phyloP scores from a whole-genome alignment of 2,329 filamentous ascomycete genomes.

The Albophoma yamanashiensis region DNA sequence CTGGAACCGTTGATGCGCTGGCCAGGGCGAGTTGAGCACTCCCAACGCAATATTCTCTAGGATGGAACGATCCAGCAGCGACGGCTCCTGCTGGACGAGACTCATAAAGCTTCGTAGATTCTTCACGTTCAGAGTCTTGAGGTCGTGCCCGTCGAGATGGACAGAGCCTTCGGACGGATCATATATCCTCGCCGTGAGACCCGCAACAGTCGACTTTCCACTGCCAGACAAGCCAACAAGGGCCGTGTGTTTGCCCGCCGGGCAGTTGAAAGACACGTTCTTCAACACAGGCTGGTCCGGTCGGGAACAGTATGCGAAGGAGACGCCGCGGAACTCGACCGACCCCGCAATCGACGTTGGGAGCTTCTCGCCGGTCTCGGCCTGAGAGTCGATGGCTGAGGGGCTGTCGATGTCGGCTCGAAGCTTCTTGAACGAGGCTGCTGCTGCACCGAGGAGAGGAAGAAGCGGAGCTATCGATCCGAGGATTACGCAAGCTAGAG shows the following conservation, averaged over 20 bases:
- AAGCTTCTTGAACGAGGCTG: constrained; percentile 47
- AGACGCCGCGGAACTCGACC: constrained; percentile 29
- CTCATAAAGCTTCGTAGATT: constrained; percentile 29
- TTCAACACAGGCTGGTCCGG: constrained; percentile 31
- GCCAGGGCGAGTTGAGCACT: constrained; percentile 29
- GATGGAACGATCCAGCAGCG: constrained; percentile 33
- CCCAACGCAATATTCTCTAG: constrained; percentile 42
- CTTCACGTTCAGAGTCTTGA: constrained; percentile 36
- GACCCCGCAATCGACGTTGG: constrained; percentile 26
- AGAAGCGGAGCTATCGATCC: constrained; percentile 53
- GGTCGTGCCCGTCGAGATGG: constrained; percentile 33
- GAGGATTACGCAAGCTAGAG: constrained; percentile 45
- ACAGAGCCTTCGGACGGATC: constrained; percentile 39
- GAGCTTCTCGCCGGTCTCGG: constrained; percentile 27
- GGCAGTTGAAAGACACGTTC: constrained; percentile 35
- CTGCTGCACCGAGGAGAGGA: constrained; percentile 47
- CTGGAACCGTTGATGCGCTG: constrained; percentile 29
- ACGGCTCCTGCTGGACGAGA: constrained; percentile 35
- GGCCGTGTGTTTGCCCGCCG: constrained; percentile 38
- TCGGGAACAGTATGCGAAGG: constrained; percentile 33
- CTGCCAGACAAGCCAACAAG: constrained; percentile 49
- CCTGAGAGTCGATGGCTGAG: constrained; percentile 31
- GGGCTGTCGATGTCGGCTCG: constrained; percentile 44
- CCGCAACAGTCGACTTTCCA: constrained; percentile 46
- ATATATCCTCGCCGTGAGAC: constrained; percentile 46